Percentiles rank a stretch among this genome's conserved stretches.
Conservation (phyloP, 2,329 filamentous ascomycete genomes). For the Elsinoe arachidis region DNA sequence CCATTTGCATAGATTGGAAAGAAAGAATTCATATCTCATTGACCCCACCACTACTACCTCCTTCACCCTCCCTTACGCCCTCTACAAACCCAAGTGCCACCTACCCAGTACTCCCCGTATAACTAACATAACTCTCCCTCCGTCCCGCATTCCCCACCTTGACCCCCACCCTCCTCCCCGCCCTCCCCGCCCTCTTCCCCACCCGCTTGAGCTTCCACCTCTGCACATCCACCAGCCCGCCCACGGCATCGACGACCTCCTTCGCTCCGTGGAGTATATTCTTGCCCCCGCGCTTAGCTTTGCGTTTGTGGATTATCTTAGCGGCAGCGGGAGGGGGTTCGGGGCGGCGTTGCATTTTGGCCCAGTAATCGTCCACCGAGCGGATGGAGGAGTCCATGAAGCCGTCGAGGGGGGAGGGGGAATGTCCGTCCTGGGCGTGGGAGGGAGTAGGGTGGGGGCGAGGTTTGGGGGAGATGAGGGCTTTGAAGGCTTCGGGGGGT, state of each 20-base stretch:
- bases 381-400: constrained; percentile 7
- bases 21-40: constrained; percentile 9
- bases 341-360: constrained; percentile 1
- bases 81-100: too few relatives aligned
- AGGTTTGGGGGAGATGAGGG: too few relatives aligned
- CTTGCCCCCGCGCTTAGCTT: background rate
- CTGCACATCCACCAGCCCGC: constrained; percentile 5
- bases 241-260: constrained; percentile 2
- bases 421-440: too few relatives aligned
- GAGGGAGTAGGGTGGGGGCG: too few relatives aligned
- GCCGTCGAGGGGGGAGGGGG: background rate
- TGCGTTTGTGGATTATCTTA: constrained; percentile 1
- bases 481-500: too few relatives aligned
- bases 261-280: background rate
- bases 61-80: too few relatives aligned
- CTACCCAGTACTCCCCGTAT: background rate
- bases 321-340: background rate
- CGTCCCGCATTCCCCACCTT: background rate
- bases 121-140: constrained; percentile 11
- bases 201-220: background rate
- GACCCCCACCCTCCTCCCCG: background rate
- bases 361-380: background rate
- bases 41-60: background rate
- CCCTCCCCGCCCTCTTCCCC: background rate
- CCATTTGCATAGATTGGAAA: background rate